Percentiles rank a stretch among this genome's conserved stretches.
Evolutionary conservation across 495 filamentous ascomycete genomes (phyloP).

Genomic region (Endocarpon pusillum): DNA sequence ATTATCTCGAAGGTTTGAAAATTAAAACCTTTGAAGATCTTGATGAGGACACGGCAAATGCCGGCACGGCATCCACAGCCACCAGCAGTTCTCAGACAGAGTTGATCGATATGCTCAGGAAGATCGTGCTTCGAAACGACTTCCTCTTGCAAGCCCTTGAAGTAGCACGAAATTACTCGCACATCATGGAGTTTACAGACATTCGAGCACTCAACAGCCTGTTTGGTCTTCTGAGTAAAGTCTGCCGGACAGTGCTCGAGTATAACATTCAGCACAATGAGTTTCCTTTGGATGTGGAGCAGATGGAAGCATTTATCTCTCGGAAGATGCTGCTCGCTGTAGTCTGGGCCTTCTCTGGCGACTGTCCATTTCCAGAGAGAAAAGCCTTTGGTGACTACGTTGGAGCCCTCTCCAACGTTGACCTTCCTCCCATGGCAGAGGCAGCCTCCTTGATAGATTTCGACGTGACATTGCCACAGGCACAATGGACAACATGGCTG

Average conservation of each 20-base stretch:
- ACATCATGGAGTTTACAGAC: constrained; percentile 96
- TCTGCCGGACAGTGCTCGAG: constrained; percentile 78
- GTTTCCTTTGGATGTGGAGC: constrained; percentile 77
- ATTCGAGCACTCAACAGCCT: constrained; percentile 81
- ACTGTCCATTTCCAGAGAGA: constrained; percentile 78
- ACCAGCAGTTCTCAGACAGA: constrained; percentile 58
- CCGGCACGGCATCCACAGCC: constrained; percentile 63
- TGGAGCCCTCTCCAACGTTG: constrained; percentile 62
- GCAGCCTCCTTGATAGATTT: constrained; percentile 83
- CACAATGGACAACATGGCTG: constrained; percentile 86
- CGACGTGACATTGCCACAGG: constrained; percentile 69
- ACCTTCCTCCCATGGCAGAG: constrained; percentile 56
- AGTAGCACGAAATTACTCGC: constrained; percentile 59
- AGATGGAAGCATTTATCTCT: constrained; percentile 72
- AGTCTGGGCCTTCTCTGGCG: constrained; percentile 88
- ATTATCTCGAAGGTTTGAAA: constrained; percentile 73
- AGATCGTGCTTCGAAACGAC: constrained; percentile 55
- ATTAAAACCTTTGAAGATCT: constrained; percentile 78
- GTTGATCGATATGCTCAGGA: constrained; percentile 58
- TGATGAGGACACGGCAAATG: constrained; percentile 72
- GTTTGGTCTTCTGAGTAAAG: constrained; percentile 88
- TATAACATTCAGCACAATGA: constrained; percentile 89
- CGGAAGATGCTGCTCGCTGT: constrained; percentile 85
- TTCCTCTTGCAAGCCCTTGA: constrained; percentile 62
- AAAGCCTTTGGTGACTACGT: constrained; percentile 77